phyloP scores from a whole-genome alignment of 352 stramenopile genomes.

The Phytophthora citricola region DNA sequence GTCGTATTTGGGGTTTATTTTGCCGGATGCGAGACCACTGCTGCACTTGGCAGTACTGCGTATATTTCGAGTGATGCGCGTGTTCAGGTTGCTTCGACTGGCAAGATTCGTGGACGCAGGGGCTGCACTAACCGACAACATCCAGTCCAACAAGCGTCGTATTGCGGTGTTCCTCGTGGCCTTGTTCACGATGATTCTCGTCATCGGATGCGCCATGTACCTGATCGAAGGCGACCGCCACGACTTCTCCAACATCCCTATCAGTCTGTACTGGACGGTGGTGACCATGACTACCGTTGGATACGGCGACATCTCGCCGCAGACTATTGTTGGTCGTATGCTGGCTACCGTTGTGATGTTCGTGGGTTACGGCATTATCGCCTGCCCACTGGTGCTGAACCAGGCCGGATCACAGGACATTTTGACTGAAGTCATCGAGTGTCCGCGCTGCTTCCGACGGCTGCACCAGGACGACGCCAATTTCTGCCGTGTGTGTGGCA shows the following conservation, averaged over 20 bases:
- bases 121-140: slow-evolving; percentile 75
- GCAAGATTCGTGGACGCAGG: slow-evolving; percentile 78
- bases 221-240: slow-evolving; percentile 81
- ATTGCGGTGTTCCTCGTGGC: slow-evolving; percentile 82
- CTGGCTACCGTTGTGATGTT: slow-evolving; percentile 89
- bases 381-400: slow-evolving; percentile 82
- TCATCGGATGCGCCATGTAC: slow-evolving; percentile 88
- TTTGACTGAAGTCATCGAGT: slow-evolving; percentile 71
- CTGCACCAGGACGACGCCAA: slow-evolving; percentile 85
- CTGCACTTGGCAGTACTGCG: slow-evolving; percentile 72
- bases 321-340: slow-evolving; percentile 82
- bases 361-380: slow-evolving; percentile 86
- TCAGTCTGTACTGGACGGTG: slow-evolving; percentile 89
- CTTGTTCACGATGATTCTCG: slow-evolving; percentile 78
- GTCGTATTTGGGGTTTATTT: slow-evolving; percentile 73
- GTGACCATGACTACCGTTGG: slow-evolving; percentile 90
- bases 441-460: slow-evolving; percentile 73
- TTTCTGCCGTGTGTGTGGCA: slow-evolving; percentile 82
- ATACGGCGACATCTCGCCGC: slow-evolving; percentile 85
- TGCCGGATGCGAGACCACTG: slow-evolving; percentile 60
- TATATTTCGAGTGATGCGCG: slow-evolving; percentile 82
- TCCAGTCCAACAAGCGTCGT: slow-evolving; percentile 80
- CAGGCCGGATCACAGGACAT: slow-evolving; percentile 56
- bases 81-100: slow-evolving; percentile 78
- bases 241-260: slow-evolving; percentile 88